A percentile compares a stretch with the other conserved stretches of the same genome.
Conservation (phyloP, 176 grass and related monocot genomes). For the Cocos nucifera region DNA sequence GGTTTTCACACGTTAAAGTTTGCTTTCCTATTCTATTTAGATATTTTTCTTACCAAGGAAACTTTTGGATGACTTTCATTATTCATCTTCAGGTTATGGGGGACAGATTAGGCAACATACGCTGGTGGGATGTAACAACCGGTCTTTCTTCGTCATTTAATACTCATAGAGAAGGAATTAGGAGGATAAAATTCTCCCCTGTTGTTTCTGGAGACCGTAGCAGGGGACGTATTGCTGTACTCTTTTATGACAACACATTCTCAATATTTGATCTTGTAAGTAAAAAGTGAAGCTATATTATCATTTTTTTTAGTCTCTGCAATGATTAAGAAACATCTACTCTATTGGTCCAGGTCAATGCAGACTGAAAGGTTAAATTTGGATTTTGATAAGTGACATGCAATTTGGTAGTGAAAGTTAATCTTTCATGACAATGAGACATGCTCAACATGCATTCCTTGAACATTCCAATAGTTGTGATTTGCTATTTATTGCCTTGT, state of each 20-base stretch:
- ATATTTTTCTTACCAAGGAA: not conserved
- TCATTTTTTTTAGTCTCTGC: no score
- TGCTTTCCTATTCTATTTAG: not conserved
- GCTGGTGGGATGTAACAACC: conserved; percentile 98
- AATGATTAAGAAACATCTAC: no score
- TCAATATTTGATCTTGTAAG: conserved; percentile 99
- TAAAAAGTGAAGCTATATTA: conserved; percentile 18
- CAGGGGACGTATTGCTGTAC: conserved; percentile 86
- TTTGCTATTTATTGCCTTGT: no score
- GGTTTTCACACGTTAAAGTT: no score
- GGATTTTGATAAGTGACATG: no score
- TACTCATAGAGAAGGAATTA: conserved; percentile 93
- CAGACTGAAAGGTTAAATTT: no score
- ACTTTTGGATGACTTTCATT: conserved; percentile 13
- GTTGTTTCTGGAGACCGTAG: conserved; percentile 81
- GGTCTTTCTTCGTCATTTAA: conserved; percentile 98
- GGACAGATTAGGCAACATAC: conserved; percentile 92
- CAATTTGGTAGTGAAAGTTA: no score
- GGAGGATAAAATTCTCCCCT: conserved; percentile 96
- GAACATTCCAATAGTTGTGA: no score
- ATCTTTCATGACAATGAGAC: no score
- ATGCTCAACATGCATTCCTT: no score
- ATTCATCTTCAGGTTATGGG: conserved; percentile 76
- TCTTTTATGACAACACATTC: conserved; percentile 96
- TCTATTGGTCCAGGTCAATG: no score